Evolutionary conservation across 306 rosid species (phyloP).

Genomic region (Cicer judaicum): DNA sequence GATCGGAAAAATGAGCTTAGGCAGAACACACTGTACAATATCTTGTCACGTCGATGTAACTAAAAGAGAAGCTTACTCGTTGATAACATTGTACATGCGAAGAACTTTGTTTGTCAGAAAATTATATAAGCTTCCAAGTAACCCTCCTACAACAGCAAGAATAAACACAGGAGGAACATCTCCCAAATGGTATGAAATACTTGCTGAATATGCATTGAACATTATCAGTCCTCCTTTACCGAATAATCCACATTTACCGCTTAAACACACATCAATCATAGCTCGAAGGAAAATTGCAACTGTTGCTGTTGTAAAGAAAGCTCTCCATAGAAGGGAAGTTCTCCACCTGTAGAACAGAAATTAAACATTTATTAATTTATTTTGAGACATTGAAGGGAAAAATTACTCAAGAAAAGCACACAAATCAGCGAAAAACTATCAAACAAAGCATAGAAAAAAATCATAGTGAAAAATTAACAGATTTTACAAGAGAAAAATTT

Average conservation of each 20-base stretch:
- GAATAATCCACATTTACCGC: conserved; percentile 88
- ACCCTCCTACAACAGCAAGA: conserved; percentile 82
- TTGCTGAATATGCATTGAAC: conserved; percentile 80
- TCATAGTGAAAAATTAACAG: neutral
- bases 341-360: conserved; percentile 81
- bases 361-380: conserved; percentile 5
- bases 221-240: conserved; percentile 97
- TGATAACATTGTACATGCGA: conserved; percentile 71
- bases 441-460: neutral
- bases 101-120: conserved; percentile 70
- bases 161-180: conserved; percentile 82
- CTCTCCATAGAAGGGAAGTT: conserved; percentile 94
- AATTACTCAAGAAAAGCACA: conserved; percentile 26
- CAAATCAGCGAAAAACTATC: conserved; percentile 16
- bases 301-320: conserved; percentile 87
- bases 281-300: conserved; percentile 90
- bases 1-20: conserved; percentile 36
- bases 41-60: conserved; percentile 9
- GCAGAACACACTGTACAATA: conserved; percentile 26
- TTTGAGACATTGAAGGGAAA: conserved; percentile 19
- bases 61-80: conserved; percentile 65
- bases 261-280: conserved; percentile 78
- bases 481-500: conserved; percentile 36
- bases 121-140: conserved; percentile 87
- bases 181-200: conserved; percentile 66